Base-by-base conservation (phyloP, 2,329 filamentous ascomycete genomes). In the Chrysoporthe puriensis region DNA sequence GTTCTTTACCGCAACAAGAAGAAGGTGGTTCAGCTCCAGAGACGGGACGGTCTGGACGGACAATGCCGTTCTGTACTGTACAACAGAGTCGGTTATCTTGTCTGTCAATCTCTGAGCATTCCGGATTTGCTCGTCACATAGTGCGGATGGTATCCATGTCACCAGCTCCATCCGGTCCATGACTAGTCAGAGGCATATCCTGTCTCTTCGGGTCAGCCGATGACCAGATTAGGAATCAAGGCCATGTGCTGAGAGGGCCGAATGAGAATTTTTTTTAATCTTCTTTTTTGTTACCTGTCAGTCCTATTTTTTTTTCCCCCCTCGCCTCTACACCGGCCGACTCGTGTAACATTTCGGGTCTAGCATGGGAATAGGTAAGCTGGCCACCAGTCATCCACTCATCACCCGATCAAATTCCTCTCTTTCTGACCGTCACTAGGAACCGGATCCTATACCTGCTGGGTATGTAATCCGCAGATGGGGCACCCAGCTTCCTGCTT, bases 401-500 rank as follows among this genome's bases (percentile, higher is more conserved):
- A 34, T 9, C 13, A 32, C 50, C 26, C 26, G 50, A 26, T 54
- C 26, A 13, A 13, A n/a, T 57, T 40, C 34, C 40, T n/a, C 8
- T 40, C 34, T 40, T n/a, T n/a, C 13, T 11, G 34, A 26, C 26
- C 26, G 26, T 26, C 26, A 26, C 54, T 57, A 34, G 54, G 54
- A 21, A 57, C 54, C 54, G 32, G 54, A 57, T 57, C 54, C 54
- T 57, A 40, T 34, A 54, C 50, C 13, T 32, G 32, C 50, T 54
- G 16, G 50, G 50, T 57, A 57, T 57, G 54, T 57, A 57, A 57
- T 57, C 54, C 34, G 32, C 34, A 26, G 54, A 57, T 57, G 32
- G 32, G 54, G 18, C 34, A 40, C 34, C 40, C 11, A 7, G 34
- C 32, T 57, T 57, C 54, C 54, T 57, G 8, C 32, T 40, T 57